Conservation (phyloP, 2,329 filamentous ascomycete species). For the Colletotrichum costaricense region DNA sequence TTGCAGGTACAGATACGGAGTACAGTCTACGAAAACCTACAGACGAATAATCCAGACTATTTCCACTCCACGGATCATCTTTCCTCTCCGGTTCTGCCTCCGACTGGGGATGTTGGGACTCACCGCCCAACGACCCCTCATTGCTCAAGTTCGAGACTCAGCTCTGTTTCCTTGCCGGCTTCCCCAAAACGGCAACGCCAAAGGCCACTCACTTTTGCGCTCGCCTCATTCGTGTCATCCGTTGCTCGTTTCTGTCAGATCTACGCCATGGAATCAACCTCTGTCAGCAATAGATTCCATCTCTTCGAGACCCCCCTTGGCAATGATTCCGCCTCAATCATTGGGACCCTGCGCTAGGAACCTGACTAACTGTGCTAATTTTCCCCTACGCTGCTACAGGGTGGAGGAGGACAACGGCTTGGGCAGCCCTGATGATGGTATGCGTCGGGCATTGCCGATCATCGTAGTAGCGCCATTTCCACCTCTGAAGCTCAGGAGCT, state of each 20-base stretch:
- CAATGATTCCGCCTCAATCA: slow-evolving; percentile 2
- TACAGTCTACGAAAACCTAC: not conserved
- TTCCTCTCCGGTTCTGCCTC: not conserved
- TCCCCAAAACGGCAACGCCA: not conserved
- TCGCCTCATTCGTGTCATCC: slow-evolving; percentile 22
- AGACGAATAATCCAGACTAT: not conserved
- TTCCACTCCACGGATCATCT: not conserved
- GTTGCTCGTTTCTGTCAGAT: slow-evolving; percentile 12
- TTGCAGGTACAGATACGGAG: not conserved
- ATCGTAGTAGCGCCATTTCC: not conserved
- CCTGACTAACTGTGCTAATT: slow-evolving; percentile 13
- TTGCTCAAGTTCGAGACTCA: not conserved
- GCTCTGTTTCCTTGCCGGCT: not conserved
- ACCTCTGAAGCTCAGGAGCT: not conserved
- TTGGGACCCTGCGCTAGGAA: slow-evolving; percentile 6
- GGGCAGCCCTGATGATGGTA: slow-evolving; percentile 1
- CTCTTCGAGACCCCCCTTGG: not conserved
- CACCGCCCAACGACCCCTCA: slow-evolving; percentile 4
- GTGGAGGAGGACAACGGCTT: not conserved
- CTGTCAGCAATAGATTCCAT: slow-evolving; percentile 17
- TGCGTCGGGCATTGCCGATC: slow-evolving; percentile 16
- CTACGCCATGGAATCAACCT: slow-evolving; percentile 7
- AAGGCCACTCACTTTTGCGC: not conserved
- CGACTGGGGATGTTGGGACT: not conserved
- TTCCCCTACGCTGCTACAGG: not conserved